Conservation (phyloP, 2,329 filamentous ascomycete species). For the Hirsutella minnesotensis region DNA sequence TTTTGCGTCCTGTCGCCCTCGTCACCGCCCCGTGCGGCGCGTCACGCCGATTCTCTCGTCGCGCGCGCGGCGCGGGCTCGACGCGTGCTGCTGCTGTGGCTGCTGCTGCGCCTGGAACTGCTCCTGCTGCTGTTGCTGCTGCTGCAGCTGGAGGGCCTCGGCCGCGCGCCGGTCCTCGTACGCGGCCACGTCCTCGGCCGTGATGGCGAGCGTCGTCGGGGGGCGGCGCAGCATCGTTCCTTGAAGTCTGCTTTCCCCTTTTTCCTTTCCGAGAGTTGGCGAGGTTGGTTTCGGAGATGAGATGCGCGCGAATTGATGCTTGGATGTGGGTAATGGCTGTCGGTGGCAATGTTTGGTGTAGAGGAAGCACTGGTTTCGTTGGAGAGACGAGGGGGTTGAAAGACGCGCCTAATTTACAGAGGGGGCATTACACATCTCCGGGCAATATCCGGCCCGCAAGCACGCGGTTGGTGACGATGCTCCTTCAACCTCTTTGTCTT, state of each 20-base stretch:
- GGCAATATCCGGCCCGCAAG: no score
- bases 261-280: not conserved
- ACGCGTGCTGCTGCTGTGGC: conserved; percentile 2
- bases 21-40: conserved; percentile 10
- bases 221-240: conserved; percentile 52
- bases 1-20: not conserved
- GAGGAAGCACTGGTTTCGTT: no score
- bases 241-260: not conserved
- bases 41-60: conserved; percentile 27
- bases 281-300: no score
- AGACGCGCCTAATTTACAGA: no score
- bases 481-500: no score
- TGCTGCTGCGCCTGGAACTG: conserved; percentile 9
- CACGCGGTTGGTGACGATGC: no score
- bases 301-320: no score
- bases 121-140: conserved; percentile 7
- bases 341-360: no score
- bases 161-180: conserved; percentile 53
- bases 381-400: no score
- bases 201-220: conserved; percentile 56
- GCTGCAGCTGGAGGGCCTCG: conserved; percentile 21
- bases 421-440: no score
- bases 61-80: conserved; percentile 16
- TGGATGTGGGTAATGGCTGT: no score
- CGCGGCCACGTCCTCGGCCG: conserved; percentile 55